Percentiles rank a stretch among this genome's conserved stretches.
These are phyloP conservation scores for Sphaceloma murrayae DNA, from an alignment of 2,329 filamentous ascomycete species.

Conservation along the genomic window DNA sequence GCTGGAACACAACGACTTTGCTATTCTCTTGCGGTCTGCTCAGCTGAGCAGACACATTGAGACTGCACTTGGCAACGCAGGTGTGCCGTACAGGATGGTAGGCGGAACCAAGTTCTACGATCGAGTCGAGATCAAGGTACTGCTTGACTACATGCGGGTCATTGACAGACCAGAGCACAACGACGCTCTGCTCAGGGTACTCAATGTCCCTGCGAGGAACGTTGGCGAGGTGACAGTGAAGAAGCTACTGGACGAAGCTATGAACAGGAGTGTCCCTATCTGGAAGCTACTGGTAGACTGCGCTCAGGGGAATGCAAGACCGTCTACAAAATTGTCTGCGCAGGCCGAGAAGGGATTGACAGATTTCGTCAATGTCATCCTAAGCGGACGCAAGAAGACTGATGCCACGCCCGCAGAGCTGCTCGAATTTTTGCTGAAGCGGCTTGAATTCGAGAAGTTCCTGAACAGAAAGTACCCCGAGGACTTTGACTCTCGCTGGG, in stretches of 20 bases:
- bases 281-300: slow-evolving; percentile 63
- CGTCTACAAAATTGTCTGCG: slow-evolving; percentile 47
- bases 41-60: slow-evolving; percentile 79
- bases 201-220: slow-evolving; percentile 74
- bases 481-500: slow-evolving; percentile 70
- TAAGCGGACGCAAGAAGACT: slow-evolving; percentile 45
- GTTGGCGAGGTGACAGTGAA: slow-evolving; percentile 74
- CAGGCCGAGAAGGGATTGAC: slow-evolving; percentile 49
- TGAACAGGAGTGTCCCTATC: slow-evolving; percentile 56
- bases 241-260: slow-evolving; percentile 64
- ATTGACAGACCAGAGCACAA: slow-evolving; percentile 79
- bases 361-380: slow-evolving; percentile 50
- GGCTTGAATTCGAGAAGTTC: slow-evolving; percentile 64
- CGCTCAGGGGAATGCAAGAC: slow-evolving; percentile 43
- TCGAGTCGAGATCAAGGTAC: slow-evolving; percentile 72
- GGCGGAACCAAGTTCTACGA: slow-evolving; percentile 89
- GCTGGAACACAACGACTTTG: slow-evolving; percentile 66
- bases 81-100: slow-evolving; percentile 86
- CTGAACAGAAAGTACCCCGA: slow-evolving; percentile 62
- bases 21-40: slow-evolving; percentile 78
- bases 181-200: slow-evolving; percentile 70
- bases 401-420: slow-evolving; percentile 38
- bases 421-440: slow-evolving; percentile 50
- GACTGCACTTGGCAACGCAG: slow-evolving; percentile 65
- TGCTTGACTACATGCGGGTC: slow-evolving; percentile 81